These are phyloP conservation scores for Arbutus unedo DNA, from an alignment of 148 eudicot species.

Conservation along the genomic window DNA sequence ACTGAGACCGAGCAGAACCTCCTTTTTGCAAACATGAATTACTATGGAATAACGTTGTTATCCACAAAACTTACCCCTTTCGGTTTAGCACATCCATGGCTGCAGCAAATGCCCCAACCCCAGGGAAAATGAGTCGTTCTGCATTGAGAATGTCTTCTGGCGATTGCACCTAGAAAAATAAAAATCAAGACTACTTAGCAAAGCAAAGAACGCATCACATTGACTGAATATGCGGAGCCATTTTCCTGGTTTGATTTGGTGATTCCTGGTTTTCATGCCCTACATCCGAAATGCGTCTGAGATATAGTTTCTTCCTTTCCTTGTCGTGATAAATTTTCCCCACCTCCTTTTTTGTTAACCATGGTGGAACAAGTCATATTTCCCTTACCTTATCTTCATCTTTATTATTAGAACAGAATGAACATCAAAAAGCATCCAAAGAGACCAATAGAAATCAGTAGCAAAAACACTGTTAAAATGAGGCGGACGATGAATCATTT, in stretches of 20 bases:
- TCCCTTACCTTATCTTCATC: too few species aligned
- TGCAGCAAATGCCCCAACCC: constrained; percentile 97
- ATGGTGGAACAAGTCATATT: too few species aligned
- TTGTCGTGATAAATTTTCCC: too few species aligned
- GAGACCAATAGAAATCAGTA: too few species aligned
- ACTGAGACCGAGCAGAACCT: background rate
- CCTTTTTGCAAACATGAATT: background rate
- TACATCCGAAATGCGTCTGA: background rate
- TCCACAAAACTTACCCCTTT: constrained; percentile 51
- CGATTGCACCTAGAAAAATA: constrained; percentile 51
- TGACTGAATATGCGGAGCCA: background rate
- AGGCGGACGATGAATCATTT: too few species aligned
- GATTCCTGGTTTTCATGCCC: background rate
- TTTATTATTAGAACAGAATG: too few species aligned
- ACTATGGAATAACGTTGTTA: background rate
- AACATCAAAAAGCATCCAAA: too few species aligned
- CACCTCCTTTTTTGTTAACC: too few species aligned
- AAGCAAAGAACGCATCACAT: background rate
- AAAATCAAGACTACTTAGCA: background rate
- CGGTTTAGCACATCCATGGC: constrained; percentile 82
- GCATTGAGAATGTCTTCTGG: constrained; percentile 89
- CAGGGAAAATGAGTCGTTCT: constrained; percentile 82
- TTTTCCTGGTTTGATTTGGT: background rate
- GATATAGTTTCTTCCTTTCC: background rate
- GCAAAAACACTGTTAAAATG: too few species aligned